Base-by-base conservation (phyloP, 1,139 yeast genomes). In the Kazachstania sp. region DNA sequence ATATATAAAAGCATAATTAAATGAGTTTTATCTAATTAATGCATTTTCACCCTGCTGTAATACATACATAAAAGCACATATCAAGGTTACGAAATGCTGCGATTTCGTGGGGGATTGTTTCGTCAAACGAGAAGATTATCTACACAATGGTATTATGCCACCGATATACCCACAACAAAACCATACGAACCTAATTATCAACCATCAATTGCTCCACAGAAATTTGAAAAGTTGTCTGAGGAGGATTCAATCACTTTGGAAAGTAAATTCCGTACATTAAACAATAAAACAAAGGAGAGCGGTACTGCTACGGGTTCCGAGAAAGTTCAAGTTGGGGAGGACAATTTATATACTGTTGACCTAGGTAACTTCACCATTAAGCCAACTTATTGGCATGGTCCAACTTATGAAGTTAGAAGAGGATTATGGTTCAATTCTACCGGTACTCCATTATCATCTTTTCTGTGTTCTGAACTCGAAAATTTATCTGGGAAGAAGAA, bases 301-400 rank as follows among this genome's bases (percentile, higher is more conserved):
- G n/a, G 5, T 9, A 4, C 28, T 7, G 8, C 9, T 23, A 23
- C 6, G 8, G 8, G 6, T 16, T 39, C 42, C 13, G 26, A 36
- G 13, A 23, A 15, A 29, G 71, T 84, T 3, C 75, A 77, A 2
- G 97, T 90, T 3, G 83, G 83, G 58, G 96, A 87, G 57, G 98
- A 90, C 58, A 76, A 78, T 31, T 67, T 90, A 38, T 86, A 84
- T 57, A 78, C 81, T 56, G 96, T 88, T 2, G 78, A 86, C 58
- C 54, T 90, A 29, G 54, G 63, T 1, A 64, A 68, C 7, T 73
- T 79, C 62, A 74, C 73, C 46, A 64, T 90, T 55, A 55, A 69
- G 1, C 95, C 97, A 0, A 75, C 83, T 0, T 90, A 82, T 63
- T 90, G 97, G 97, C 82, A 79, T 2, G 97, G 97, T 1, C 95